Base-by-base conservation (phyloP, 2,329 filamentous ascomycete species). In the Penicillium thymicola region DNA sequence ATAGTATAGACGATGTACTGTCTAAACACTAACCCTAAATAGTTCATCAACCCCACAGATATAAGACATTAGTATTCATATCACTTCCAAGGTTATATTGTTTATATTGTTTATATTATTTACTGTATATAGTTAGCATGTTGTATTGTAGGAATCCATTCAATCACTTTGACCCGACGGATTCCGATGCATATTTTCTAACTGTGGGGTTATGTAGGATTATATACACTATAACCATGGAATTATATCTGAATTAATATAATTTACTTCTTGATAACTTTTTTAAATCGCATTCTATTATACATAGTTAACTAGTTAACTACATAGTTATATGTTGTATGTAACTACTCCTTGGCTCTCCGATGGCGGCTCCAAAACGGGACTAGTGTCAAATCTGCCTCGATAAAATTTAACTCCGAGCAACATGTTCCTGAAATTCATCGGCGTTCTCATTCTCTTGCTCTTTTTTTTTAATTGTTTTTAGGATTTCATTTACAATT, bases 371-470 rank as follows among this genome's bases (percentile, higher is more conserved):
- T 44, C 62, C 63, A 18, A 56, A 64, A 58, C 21, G 51, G 61
- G 64, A 59, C 61, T 66, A 66, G 64, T 62, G 64, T 42, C 55
- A 52, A 59, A 48, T 44, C 56, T 54, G 44, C 54, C 48, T 55
- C 54, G 57, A 60, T 65, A 65, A 65, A 66, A 62, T 65, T 66
- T 63, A 60, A 54, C 37, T 55, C 51, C 50, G 56, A 49, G 54
- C 47, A 53, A 53, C 53, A 58, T 49, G 56, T 61, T 64, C 61
- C 58, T 64, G 62, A 58, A 58, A 51, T 49, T 41, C 46, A 55
- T 57, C 54, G 42, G 54, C 58, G 41, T 52, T 55, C 42, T 55
- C 54, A 60, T 58, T 57, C 51, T 49, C 50, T 55, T 36, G 34
- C 34, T 51, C 48, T 56, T 51, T 56, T 51, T 56, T 51, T 42